phyloP scores from a whole-genome alignment of 2,329 filamentous ascomycete species.

The Pseudogymnoascus sp. region DNA sequence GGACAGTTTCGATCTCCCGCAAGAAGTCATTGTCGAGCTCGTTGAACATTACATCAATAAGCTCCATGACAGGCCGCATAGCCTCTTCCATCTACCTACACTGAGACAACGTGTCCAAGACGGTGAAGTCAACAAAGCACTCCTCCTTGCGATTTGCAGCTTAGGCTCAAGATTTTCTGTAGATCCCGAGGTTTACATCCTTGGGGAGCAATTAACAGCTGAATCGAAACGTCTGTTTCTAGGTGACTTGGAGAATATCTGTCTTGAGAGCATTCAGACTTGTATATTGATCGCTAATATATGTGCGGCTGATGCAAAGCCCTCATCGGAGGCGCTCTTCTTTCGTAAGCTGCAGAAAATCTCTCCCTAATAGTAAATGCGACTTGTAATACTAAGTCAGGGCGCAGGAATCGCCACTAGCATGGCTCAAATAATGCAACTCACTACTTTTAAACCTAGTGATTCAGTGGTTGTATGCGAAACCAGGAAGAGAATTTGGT shows the following conservation, averaged over 20 bases:
- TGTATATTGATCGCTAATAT: slow-evolving; percentile 26
- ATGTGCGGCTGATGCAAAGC: slow-evolving; percentile 20
- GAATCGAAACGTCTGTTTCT: slow-evolving; percentile 18
- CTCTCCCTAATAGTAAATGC: not conserved
- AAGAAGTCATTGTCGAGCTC: not conserved
- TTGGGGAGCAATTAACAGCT: slow-evolving; percentile 10
- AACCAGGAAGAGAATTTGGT: slow-evolving; percentile 25
- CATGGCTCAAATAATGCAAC: slow-evolving; percentile 11
- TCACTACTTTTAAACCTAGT: not conserved
- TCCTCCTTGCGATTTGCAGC: slow-evolving; percentile 11
- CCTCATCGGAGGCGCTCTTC: slow-evolving; percentile 24
- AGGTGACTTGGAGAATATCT: slow-evolving; percentile 18
- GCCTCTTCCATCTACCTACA: slow-evolving; percentile 21
- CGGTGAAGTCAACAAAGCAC: slow-evolving; percentile 8
- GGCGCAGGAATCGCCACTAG: slow-evolving; percentile 6
- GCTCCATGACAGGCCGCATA: slow-evolving; percentile 22
- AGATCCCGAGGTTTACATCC: not conserved
- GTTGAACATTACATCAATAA: slow-evolving; percentile 24
- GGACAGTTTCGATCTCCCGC: too few relatives aligned
- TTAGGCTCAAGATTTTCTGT: slow-evolving; percentile 11
- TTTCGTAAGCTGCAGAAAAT: slow-evolving; percentile 19
- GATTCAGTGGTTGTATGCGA: slow-evolving; percentile 17
- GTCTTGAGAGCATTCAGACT: slow-evolving; percentile 26
- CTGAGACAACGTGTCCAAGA: slow-evolving; percentile 7
- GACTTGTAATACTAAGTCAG: not conserved